A percentile compares a stretch with the other conserved stretches of the same genome.
Conservation (phyloP, 306 rosid genomes). For the Castanea crenata region DNA sequence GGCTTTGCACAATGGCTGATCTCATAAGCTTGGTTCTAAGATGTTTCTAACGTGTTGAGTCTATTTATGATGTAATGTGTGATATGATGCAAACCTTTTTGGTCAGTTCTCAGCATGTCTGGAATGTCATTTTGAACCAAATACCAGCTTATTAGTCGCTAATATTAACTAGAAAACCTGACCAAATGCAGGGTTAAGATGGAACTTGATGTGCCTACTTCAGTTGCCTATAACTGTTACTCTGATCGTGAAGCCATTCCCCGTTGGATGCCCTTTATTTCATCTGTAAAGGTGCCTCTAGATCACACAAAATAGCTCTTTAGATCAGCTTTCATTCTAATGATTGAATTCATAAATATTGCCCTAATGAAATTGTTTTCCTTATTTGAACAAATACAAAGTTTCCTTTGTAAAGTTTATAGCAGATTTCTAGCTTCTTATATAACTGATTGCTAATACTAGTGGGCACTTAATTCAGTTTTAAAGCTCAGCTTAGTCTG, state of each 20-base stretch:
- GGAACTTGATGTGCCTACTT: constrained; percentile 76
- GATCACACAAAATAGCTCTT: constrained; percentile 3
- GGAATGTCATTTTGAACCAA: not conserved
- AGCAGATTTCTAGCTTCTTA: not conserved
- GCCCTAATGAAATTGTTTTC: not conserved
- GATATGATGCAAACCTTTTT: not conserved
- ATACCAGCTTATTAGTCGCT: not conserved
- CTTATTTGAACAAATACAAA: not conserved
- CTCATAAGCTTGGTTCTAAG: not conserved
- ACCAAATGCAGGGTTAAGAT: constrained; percentile 79
- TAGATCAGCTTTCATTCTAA: not conserved
- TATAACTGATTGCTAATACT: not conserved
- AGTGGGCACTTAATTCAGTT: not conserved
- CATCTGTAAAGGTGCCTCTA: constrained; percentile 65
- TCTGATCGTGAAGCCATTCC: constrained; percentile 91
- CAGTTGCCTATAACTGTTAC: constrained; percentile 78
- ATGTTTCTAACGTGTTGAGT: constrained; percentile 9
- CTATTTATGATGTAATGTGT: not conserved
- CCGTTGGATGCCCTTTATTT: constrained; percentile 95
- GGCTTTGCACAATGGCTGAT: not conserved
- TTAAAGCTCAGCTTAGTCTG: not conserved
- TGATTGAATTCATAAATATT: not conserved
- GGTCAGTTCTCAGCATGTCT: constrained; percentile 2
- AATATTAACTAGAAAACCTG: constrained; percentile 23
- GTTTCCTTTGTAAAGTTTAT: not conserved